These are phyloP conservation scores for Aschersonia sp. DNA, from an alignment of 2,329 filamentous ascomycete species.

Conservation along the genomic window DNA sequence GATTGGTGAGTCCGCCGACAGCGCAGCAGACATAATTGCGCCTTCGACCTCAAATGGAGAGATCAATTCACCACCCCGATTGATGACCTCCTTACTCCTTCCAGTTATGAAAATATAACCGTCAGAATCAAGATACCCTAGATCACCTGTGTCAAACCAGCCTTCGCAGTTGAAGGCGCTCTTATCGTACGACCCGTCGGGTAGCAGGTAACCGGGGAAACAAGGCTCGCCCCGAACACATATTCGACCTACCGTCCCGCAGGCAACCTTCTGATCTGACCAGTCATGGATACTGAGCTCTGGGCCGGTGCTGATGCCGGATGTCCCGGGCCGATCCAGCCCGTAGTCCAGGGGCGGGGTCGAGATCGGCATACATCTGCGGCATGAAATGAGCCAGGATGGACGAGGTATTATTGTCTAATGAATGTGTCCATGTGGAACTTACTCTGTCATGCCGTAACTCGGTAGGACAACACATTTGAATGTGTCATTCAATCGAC, in stretches of 20 bases:
- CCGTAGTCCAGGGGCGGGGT: conserved; percentile 37
- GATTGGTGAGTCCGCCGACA: conserved; percentile 24
- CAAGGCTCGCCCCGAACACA: conserved; percentile 35
- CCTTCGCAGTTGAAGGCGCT: conserved; percentile 30
- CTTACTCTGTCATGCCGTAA: conserved; percentile 43
- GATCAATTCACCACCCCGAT: conserved; percentile 43
- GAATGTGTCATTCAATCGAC: conserved; percentile 33
- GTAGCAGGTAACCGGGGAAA: conserved; percentile 32
- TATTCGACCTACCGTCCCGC: conserved; percentile 29
- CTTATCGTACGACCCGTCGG: conserved; percentile 26
- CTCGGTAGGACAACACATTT: conserved; percentile 36
- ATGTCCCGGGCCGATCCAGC: conserved; percentile 37
- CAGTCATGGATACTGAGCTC: conserved; percentile 34
- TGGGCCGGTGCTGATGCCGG: conserved; percentile 34
- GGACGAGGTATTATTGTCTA: too few relatives aligned
- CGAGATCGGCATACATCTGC: conserved; percentile 40
- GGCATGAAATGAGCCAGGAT: too few relatives aligned
- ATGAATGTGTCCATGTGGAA: background rate
- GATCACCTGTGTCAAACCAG: conserved; percentile 41
- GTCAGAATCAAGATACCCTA: conserved; percentile 34
- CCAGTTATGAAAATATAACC: conserved; percentile 40
- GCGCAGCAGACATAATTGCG: conserved; percentile 32
- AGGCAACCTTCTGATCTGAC: conserved; percentile 14
- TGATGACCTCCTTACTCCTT: conserved; percentile 41
- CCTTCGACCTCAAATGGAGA: conserved; percentile 45